Evolutionary conservation across 768 basidiomycete genomes (phyloP).

Genomic region (Russula dissimulans): DNA sequence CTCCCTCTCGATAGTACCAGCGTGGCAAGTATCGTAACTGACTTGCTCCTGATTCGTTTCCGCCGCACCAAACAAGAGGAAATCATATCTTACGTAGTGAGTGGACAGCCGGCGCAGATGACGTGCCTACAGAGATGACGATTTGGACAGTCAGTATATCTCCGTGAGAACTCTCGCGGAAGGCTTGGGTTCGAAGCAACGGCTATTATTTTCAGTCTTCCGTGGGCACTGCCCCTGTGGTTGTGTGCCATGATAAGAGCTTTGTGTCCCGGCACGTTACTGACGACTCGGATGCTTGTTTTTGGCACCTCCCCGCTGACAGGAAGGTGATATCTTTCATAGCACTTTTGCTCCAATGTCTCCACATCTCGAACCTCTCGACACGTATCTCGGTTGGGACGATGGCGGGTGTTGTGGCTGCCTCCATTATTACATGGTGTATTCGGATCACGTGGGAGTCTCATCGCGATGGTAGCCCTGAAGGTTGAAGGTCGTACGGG

Average conservation of each 20-base stretch:
- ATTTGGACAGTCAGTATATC: background rate
- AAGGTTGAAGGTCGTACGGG: too few relatives aligned
- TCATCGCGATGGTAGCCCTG: too few relatives aligned
- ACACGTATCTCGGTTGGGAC: too few relatives aligned
- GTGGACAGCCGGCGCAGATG: background rate
- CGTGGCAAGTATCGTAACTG: slow-evolving; percentile 34
- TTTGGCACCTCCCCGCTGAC: too few relatives aligned
- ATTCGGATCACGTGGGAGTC: too few relatives aligned
- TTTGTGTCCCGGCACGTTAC: background rate
- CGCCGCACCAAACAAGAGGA: slow-evolving; percentile 4
- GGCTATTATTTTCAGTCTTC: slow-evolving; percentile 10
- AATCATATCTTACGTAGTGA: slow-evolving; percentile 2
- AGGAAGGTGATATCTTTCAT: too few relatives aligned
- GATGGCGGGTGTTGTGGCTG: too few relatives aligned
- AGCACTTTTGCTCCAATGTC: too few relatives aligned
- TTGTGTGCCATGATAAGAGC: background rate
- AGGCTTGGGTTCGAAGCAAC: slow-evolving; percentile 5
- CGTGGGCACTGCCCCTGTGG: slow-evolving; percentile 10
- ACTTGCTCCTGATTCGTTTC: slow-evolving; percentile 13
- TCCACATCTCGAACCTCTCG: too few relatives aligned
- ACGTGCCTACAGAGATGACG: background rate
- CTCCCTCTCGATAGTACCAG: slow-evolving; percentile 40
- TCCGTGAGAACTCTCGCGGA: background rate
- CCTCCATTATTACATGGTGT: too few relatives aligned
- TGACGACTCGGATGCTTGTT: background rate